Percentiles rank a stretch among this genome's conserved stretches.
phyloP scores from a whole-genome alignment of 768 basidiomycete genomes.

The Boletus tylopilopsis region DNA sequence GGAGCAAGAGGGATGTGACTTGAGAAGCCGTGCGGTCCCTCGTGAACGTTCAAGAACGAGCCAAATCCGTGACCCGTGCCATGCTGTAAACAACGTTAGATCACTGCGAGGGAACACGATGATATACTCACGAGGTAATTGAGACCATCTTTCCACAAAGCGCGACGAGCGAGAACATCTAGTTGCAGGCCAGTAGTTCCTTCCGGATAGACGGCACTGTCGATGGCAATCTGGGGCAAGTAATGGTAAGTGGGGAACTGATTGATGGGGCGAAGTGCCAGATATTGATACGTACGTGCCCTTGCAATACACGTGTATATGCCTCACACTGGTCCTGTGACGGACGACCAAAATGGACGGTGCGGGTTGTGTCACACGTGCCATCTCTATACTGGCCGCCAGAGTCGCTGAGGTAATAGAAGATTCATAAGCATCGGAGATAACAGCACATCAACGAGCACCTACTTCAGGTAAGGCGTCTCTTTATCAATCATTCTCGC shows the following conservation, averaged over 20 bases:
- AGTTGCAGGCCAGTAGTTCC: slow-evolving; percentile 81
- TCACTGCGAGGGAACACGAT: slow-evolving; percentile 4
- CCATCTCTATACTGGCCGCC: slow-evolving; percentile 90
- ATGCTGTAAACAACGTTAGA: slow-evolving; percentile 48
- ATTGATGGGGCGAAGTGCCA: slow-evolving; percentile 18
- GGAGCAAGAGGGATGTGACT: slow-evolving; percentile 63
- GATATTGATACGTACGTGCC: slow-evolving; percentile 77
- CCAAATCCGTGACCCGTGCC: slow-evolving; percentile 92
- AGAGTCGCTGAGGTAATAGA: slow-evolving; percentile 62
- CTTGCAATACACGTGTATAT: slow-evolving; percentile 93
- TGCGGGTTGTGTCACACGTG: slow-evolving; percentile 82
- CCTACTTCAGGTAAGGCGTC: slow-evolving; percentile 87
- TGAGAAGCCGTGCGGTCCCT: slow-evolving; percentile 79
- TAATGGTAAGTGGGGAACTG: slow-evolving; percentile 11
- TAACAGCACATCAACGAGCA: slow-evolving; percentile 12
- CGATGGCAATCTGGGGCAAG: slow-evolving; percentile 75
- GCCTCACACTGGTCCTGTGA: slow-evolving; percentile 85
- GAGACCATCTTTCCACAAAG: slow-evolving; percentile 82
- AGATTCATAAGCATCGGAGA: slow-evolving; percentile 13
- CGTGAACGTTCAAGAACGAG: slow-evolving; percentile 81
- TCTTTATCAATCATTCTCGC: slow-evolving; percentile 74
- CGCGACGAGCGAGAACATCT: slow-evolving; percentile 86
- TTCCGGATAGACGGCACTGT: slow-evolving; percentile 85
- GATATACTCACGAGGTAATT: slow-evolving; percentile 62
- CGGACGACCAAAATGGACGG: slow-evolving; percentile 84